Evolutionary conservation across 352 stramenopile species (phyloP).

Genomic region (Phytophthora quininea): DNA sequence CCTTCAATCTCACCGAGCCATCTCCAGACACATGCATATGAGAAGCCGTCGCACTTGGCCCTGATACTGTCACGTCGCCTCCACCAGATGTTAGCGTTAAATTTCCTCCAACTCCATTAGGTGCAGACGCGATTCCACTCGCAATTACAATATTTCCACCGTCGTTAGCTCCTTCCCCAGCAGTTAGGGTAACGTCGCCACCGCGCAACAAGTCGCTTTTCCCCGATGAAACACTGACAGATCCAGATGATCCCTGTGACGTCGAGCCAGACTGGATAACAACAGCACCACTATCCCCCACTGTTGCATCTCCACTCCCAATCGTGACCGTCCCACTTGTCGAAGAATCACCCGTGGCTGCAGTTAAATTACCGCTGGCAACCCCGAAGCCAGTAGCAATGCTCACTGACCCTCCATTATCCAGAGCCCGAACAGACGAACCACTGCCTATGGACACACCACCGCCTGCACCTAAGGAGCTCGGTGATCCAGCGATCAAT

Average conservation of each 20-base stretch:
- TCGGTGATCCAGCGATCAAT: conserved; percentile 31
- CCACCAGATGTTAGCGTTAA: conserved; percentile 36
- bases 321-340: conserved; percentile 26
- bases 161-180: conserved; percentile 16
- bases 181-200: conserved; percentile 24
- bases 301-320: conserved; percentile 29
- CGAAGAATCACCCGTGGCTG: conserved; percentile 17
- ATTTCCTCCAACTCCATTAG: conserved; percentile 20
- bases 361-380: conserved; percentile 23
- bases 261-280: conserved; percentile 36
- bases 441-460: conserved; percentile 26
- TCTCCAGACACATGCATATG: conserved; percentile 32
- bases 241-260: conserved; percentile 23
- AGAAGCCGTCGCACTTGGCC: conserved; percentile 23
- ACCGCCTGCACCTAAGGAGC: conserved; percentile 21
- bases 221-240: conserved; percentile 20
- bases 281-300: conserved; percentile 29
- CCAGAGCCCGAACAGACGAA: conserved; percentile 19
- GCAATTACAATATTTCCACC: conserved; percentile 34
- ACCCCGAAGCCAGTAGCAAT: conserved; percentile 21
- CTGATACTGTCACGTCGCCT: conserved; percentile 30
- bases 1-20: conserved; percentile 46
- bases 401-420: conserved; percentile 21
- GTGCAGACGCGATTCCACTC: conserved; percentile 23
- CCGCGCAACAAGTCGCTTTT: conserved; percentile 18